Conservation (phyloP, 1,284 basidiomycete species). For the Moniliella sp. region DNA sequence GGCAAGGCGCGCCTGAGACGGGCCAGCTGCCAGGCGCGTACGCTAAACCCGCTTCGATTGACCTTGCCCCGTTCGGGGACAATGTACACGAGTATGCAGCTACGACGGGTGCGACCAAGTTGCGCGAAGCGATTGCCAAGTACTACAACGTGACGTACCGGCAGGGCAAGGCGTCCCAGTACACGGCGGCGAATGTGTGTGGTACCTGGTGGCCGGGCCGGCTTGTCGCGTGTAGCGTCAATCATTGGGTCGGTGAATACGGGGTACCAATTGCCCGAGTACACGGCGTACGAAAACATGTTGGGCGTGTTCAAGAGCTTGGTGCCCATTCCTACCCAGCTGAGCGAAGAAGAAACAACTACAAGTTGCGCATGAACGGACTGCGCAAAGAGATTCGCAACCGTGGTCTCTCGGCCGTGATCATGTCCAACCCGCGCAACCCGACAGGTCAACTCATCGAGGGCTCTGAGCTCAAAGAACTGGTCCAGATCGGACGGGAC, state of each 20-base stretch:
- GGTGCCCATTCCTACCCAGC: conserved; percentile 43
- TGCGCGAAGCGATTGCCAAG: conserved; percentile 19
- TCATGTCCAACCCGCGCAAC: conserved; percentile 74
- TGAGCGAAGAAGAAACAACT: conserved; percentile 40
- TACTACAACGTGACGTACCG: conserved; percentile 67
- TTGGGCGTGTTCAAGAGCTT: conserved; percentile 67
- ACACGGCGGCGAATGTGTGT: conserved; percentile 71
- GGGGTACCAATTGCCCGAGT: conserved; percentile 65
- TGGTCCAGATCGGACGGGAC: conserved; percentile 51
- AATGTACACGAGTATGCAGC: conserved; percentile 64
- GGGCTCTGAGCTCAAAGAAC: conserved; percentile 56
- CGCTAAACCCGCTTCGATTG: conserved; percentile 43
- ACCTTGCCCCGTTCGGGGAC: conserved; percentile 42
- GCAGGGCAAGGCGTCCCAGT: conserved; percentile 53
- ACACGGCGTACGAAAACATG: conserved; percentile 49
- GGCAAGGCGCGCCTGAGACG: conserved; percentile 19
- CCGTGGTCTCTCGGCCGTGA: conserved; percentile 54
- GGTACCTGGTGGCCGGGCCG: conserved; percentile 68
- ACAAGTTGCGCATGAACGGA: conserved; percentile 50
- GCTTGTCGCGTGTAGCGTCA: conserved; percentile 67
- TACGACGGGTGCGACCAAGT: conserved; percentile 62
- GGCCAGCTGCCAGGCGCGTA: conserved; percentile 58
- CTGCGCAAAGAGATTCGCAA: conserved; percentile 27
- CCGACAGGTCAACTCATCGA: conserved; percentile 54
- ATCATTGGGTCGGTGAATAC: conserved; percentile 61